Percentiles rank a stretch among this genome's conserved stretches.
Evolutionary conservation across 1,284 basidiomycete species (phyloP).

Genomic region (Chalciporus sp.): DNA sequence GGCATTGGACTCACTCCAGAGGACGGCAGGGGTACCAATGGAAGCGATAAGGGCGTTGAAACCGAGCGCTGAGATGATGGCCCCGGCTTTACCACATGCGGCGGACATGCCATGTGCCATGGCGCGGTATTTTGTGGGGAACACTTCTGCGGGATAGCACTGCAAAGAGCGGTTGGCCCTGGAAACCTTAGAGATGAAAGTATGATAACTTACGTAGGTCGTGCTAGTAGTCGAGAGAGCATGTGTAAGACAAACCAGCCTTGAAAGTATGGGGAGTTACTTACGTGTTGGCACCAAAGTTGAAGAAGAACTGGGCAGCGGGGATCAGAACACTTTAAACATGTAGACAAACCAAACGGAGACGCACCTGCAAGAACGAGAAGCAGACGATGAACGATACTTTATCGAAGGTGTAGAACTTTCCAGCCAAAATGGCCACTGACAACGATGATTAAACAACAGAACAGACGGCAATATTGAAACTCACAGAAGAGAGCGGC

Average conservation of each 20-base stretch:
- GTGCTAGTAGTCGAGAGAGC: constrained; percentile 38
- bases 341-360: not conserved
- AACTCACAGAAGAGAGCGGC: constrained; percentile 68
- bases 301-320: constrained; percentile 66
- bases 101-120: constrained; percentile 83
- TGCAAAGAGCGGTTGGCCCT: constrained; percentile 17
- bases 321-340: not conserved
- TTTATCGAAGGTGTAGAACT: constrained; percentile 62
- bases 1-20: constrained; percentile 58
- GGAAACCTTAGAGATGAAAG: too few relatives aligned
- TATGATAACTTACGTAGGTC: constrained; percentile 49
- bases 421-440: constrained; percentile 66
- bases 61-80: constrained; percentile 80
- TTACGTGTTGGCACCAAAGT: constrained; percentile 81
- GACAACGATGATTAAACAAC: not conserved
- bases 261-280: constrained; percentile 25
- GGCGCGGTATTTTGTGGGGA: constrained; percentile 83
- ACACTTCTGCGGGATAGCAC: constrained; percentile 79
- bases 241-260: constrained; percentile 4
- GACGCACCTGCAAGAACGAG: constrained; percentile 52
- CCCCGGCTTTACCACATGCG: constrained; percentile 77
- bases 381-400: constrained; percentile 75
- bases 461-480: not conserved
- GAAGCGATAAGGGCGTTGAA: constrained; percentile 71
- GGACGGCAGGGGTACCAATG: constrained; percentile 61